Evolutionary conservation across 345 rosid species (phyloP), one percentile per base, ranked within the genome.

Genomic region (Syzygium jambos): DNA sequence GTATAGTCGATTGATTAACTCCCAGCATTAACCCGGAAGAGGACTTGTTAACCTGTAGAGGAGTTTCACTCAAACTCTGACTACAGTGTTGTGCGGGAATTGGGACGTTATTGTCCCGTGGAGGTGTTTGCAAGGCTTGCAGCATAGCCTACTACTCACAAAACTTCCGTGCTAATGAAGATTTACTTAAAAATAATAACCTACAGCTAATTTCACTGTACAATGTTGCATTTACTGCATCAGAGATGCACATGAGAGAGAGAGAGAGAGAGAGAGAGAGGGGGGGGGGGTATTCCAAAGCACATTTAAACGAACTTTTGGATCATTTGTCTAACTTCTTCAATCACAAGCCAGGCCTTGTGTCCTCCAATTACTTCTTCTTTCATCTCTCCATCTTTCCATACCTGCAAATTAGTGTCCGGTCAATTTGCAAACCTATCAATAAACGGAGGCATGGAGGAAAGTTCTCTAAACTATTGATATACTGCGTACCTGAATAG

Each of bases 351-450:
- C 99, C 99, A 97, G 41, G 95, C 99, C 89, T 96, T 95, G 78
- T 96, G 99, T 52, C 99, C 99, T 89, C 99, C 99, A 12, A 96
- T 96, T 41, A 97, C 96, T 90, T 97, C 99, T 61, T 91, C 97
- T 90, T 97, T 94, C 98, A 96, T 93, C 90, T 97, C 97, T 19
- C 94, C 97, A 90, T 96, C 98, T 87, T 93, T 89, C 90, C 90
- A 89, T 73, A 89, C 3, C 90, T 88, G 85, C 86, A 88, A 9
- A 41, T n/a, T 10, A 30, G 9, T 51, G 9, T 4, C 53, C 85
- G 19, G 49, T 38, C 49, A 19, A 73, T 73, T 73, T 38, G 14
- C 49, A 73, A 38, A 0, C 49, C 80, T 38, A 38, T 38, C 49
- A 19, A 34, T 10, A 9, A 73, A 25, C 2, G 8, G 12, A 19